A percentile compares a stretch with the other conserved stretches of the same genome.
Evolutionary conservation across 2,329 filamentous ascomycete genomes (phyloP).

Genomic region (Trichoderma arundinaceum): DNA sequence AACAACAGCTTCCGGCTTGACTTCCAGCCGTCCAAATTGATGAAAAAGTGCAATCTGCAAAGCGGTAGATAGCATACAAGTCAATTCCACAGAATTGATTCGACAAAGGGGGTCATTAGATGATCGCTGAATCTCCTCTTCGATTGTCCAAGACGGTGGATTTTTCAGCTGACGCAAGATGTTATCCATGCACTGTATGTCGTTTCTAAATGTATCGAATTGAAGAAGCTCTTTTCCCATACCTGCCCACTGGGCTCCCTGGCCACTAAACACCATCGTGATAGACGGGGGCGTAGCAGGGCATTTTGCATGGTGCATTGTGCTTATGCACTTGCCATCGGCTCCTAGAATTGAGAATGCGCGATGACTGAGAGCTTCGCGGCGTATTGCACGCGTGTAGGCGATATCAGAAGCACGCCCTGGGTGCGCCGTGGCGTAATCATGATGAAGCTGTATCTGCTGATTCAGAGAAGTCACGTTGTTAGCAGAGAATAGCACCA

Average conservation of each 20-base stretch:
- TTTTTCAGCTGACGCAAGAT: conserved; percentile 1
- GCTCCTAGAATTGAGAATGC: background rate
- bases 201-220: conserved; percentile 33
- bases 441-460: conserved; percentile 18
- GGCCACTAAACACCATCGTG: conserved; percentile 43
- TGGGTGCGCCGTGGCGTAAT: conserved; percentile 1
- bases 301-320: background rate
- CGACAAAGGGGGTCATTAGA: conserved; percentile 20
- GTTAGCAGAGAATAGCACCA: conserved; percentile 29
- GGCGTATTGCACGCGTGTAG: conserved; percentile 23
- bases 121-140: conserved; percentile 29
- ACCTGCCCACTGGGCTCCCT: conserved; percentile 44
- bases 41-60: conserved; percentile 49
- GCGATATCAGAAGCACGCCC: conserved; percentile 14
- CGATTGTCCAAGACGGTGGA: conserved; percentile 28
- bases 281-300: background rate
- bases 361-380: background rate
- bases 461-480: conserved; percentile 18
- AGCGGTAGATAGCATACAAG: conserved; percentile 49
- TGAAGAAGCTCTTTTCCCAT: conserved; percentile 44
- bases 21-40: conserved; percentile 38
- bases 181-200: conserved; percentile 26
- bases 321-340: background rate
- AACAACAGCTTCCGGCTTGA: conserved; percentile 40
- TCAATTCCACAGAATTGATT: conserved; percentile 16